A percentile compares a stretch with the other conserved stretches of the same genome.
These are phyloP conservation scores for Iris pallida DNA, from an alignment of 116 monocot genomes.

Conservation along the genomic window DNA sequence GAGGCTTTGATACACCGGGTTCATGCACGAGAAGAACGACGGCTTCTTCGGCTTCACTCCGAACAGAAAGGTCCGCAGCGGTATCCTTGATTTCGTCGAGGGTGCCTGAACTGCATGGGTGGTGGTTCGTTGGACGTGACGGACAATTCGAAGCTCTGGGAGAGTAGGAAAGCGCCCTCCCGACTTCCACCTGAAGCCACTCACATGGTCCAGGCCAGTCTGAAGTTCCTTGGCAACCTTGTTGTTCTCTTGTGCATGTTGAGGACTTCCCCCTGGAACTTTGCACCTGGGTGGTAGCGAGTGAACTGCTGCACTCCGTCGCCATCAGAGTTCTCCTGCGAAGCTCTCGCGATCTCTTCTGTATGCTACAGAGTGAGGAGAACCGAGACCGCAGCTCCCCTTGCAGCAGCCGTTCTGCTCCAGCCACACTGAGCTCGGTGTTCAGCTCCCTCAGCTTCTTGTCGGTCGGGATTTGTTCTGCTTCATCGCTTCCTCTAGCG, in stretches of 20 bases:
- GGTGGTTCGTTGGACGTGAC: conserved; percentile 1
- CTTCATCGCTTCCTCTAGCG: background rate
- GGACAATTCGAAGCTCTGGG: conserved; percentile 23
- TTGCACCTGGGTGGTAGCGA: conserved; percentile 39
- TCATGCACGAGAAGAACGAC: conserved; percentile 53
- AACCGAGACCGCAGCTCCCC: conserved; percentile 32
- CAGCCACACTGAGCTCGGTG: conserved; percentile 46
- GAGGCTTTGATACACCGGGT: conserved; percentile 29
- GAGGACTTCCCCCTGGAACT: conserved; percentile 47
- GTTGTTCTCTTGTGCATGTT: conserved; percentile 53
- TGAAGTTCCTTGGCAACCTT: conserved; percentile 48
- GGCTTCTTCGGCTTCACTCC: conserved; percentile 43
- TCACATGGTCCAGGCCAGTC: conserved; percentile 49
- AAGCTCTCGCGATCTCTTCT: conserved; percentile 38
- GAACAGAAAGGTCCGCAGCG: conserved; percentile 46
- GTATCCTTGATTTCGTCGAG: conserved; percentile 31
- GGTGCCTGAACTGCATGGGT: conserved; percentile 21
- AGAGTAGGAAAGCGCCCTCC: conserved; percentile 31
- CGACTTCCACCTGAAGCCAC: conserved; percentile 38
- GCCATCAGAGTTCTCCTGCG: conserved; percentile 6
- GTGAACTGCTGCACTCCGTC: conserved; percentile 19
- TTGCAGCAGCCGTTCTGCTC: conserved; percentile 43
- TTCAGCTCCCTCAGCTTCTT: conserved; percentile 44
- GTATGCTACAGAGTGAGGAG: conserved; percentile 33
- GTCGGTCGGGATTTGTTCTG: conserved; percentile 16